Evolutionary conservation across 1,284 basidiomycete species (phyloP), one percentile per base, ranked within the genome.

Genomic region (Austroboletus niveus): DNA sequence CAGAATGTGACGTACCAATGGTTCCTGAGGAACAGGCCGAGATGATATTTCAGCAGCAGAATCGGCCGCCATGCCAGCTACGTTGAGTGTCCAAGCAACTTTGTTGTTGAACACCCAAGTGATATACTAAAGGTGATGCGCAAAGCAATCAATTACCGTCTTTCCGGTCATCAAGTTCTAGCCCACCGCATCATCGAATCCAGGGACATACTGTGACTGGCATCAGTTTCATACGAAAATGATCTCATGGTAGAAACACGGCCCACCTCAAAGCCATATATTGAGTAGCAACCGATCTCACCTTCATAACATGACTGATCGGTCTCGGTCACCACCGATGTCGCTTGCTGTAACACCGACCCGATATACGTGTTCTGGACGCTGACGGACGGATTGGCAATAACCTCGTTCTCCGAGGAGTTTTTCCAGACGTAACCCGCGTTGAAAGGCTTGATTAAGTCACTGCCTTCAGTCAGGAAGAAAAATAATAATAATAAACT

Each of bases 11-110:
- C 75, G 36, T 55, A 82, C 81, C 85, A 89, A 85, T 7, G 87
- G 86, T 64, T 90, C 87, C 57, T 85, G 78, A 0, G 89, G 74
- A 30, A 94, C 72, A 5, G 80, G 74, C 20, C 91, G 74, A 24
- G 78, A 75, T 3, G 80, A 78, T 35, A 92, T 83, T 39, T 84
- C 68, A 15, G 77, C 80, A 2, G 60, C 55, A 1, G 72, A 46
- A 60, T 89, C 81, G 9, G 87, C 75, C 0, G 73, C 84, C 58
- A 92, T 72, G 3, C 87, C 89, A 9, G 73, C 74, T 9, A 75
- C 78, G 35, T 80, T 78, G 36, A 94, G 60, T 4, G 81, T 87
- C 86, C 86, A 94, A 8, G 83, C 75, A 42, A 71, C 71, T 53
- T 77, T 70, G 54, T 75, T 75, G 56, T 82, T 72, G 47, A 80